Evolutionary conservation across 2,329 filamentous ascomycete species (phyloP).

Genomic region (Aspergillus fumigatiaffinis): DNA sequence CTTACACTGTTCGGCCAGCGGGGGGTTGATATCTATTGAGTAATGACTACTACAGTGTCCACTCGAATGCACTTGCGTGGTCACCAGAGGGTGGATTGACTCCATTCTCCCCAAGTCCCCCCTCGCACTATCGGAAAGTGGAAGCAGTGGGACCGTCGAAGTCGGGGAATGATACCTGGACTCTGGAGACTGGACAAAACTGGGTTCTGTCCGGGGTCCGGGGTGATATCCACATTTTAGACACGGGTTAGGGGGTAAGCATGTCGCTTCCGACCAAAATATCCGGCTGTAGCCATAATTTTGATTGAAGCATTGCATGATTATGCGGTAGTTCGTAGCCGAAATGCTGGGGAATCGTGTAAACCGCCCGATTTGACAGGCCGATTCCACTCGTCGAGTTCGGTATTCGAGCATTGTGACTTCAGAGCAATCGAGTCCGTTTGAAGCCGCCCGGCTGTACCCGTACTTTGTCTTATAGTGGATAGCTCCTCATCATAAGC

Average conservation of each 20-base stretch:
- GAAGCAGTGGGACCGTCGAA: background rate
- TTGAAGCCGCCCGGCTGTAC: background rate
- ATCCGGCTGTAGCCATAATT: background rate
- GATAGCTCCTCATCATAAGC: background rate
- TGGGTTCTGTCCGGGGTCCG: background rate
- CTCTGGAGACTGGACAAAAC: background rate
- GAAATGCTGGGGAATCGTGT: background rate
- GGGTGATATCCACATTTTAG: background rate
- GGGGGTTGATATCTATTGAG: background rate
- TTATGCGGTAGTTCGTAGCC: too few relatives aligned
- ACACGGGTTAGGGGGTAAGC: too few relatives aligned
- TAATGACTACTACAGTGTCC: background rate
- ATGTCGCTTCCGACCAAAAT: background rate
- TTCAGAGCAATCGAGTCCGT: background rate
- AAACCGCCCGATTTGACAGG: background rate
- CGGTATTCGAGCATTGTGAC: too few relatives aligned
- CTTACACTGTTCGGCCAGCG: too few relatives aligned
- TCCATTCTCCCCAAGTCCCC: background rate
- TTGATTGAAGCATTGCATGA: background rate
- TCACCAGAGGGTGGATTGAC: background rate
- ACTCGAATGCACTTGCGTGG: background rate
- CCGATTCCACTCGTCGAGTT: too few relatives aligned
- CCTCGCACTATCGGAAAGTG: background rate
- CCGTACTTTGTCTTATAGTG: background rate
- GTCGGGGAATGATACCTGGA: background rate